Evolutionary conservation across 257 asterid species (phyloP).

Genomic region (Galeopsis tetrahit): DNA sequence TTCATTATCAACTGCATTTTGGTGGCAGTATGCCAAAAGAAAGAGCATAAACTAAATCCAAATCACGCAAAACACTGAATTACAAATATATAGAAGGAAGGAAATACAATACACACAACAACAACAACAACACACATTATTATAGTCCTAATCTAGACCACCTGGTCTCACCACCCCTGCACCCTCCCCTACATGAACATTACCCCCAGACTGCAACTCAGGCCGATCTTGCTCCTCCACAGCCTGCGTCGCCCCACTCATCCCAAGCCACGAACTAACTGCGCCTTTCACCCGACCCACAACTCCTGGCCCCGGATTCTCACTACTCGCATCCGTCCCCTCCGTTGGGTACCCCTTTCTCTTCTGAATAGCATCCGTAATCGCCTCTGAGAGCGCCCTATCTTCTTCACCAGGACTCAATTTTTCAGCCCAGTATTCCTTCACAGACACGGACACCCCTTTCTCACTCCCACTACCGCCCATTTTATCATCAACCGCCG

Average conservation of each 20-base stretch:
- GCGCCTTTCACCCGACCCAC: constrained; percentile 60
- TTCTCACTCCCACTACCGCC: constrained; percentile 34
- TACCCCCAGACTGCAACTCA: neutral
- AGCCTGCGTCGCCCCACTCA: constrained; percentile 47
- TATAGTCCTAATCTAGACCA: neutral
- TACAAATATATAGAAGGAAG: neutral
- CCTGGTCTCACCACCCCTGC: neutral
- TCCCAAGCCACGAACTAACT: constrained; percentile 62
- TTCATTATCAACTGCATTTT: neutral
- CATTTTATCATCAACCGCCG: neutral
- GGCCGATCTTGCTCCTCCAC: constrained; percentile 9
- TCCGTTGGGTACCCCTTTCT: constrained; percentile 36
- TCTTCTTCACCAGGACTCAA: constrained; percentile 80
- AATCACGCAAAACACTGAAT: neutral
- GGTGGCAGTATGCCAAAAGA: neutral
- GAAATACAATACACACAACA: neutral
- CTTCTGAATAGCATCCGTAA: constrained; percentile 47
- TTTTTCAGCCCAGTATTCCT: constrained; percentile 54
- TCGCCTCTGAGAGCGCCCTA: constrained; percentile 66
- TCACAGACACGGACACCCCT: constrained; percentile 65
- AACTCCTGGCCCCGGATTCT: constrained; percentile 49
- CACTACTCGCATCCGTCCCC: constrained; percentile 30
- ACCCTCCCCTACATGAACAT: neutral
- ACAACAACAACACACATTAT: neutral
- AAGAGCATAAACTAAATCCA: neutral